Evolutionary conservation across 1,139 yeast species (phyloP).

Genomic region (Kazachstania sp.): DNA sequence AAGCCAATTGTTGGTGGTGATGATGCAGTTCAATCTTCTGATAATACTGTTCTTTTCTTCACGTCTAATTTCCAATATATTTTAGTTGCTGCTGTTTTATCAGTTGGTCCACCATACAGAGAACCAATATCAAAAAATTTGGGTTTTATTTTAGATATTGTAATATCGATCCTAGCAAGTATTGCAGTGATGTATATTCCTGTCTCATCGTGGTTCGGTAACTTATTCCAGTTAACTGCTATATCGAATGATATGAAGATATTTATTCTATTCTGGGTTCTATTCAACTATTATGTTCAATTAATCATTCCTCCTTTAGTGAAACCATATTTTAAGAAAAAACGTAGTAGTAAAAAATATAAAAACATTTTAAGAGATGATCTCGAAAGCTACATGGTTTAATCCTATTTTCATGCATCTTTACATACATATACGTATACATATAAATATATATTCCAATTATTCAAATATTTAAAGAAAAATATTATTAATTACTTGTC

Average conservation of each 20-base stretch:
- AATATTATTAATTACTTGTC: neutral
- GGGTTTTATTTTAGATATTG: conserved; percentile 63
- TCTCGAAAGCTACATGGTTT: neutral
- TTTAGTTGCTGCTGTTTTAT: conserved; percentile 67
- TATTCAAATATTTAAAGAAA: neutral
- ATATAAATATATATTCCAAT: neutral
- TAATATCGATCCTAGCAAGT: conserved; percentile 43
- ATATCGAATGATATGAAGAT: conserved; percentile 46
- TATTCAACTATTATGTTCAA: conserved; percentile 42
- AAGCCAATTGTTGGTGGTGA: conserved; percentile 80
- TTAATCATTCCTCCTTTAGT: conserved; percentile 28
- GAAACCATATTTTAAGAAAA: conserved; percentile 31
- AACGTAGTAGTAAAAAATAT: conserved; percentile 32
- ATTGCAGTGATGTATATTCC: conserved; percentile 41
- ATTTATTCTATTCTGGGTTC: conserved; percentile 40
- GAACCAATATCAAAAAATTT: conserved; percentile 59
- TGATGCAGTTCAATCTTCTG: conserved; percentile 77
- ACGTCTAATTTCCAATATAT: conserved; percentile 86
- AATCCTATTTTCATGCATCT: neutral
- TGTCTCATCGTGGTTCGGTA: conserved; percentile 48
- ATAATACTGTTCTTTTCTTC: conserved; percentile 76
- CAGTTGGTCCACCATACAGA: conserved; percentile 94
- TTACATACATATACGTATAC: neutral
- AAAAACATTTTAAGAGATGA: conserved; percentile 27
- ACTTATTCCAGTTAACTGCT: conserved; percentile 65